A percentile compares a stretch with the other conserved stretches of the same genome.
phyloP scores from a whole-genome alignment of 164 flowering plant genomes.

The Vitis amurensis region DNA sequence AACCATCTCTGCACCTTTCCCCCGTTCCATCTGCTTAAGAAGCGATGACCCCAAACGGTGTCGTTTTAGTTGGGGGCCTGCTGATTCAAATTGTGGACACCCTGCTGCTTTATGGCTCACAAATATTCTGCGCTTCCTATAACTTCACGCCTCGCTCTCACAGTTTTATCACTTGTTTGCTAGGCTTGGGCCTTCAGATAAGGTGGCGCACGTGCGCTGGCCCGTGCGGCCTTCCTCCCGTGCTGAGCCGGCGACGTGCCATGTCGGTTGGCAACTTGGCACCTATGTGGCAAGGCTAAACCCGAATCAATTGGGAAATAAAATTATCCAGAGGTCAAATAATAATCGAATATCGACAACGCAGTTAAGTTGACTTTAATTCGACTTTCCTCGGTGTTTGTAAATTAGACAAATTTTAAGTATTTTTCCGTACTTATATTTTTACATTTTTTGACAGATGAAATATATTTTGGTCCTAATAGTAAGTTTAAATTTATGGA shows the following conservation, averaged over 20 bases:
- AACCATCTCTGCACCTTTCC: background rate
- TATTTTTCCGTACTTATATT: no score
- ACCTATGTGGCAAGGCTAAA: no score
- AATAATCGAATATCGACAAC: no score
- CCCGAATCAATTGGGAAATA: no score
- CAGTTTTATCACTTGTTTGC: background rate
- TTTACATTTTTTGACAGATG: no score
- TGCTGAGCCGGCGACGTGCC: conserved; percentile 2
- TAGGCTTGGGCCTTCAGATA: background rate
- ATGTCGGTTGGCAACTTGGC: no score
- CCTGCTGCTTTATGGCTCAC: conserved; percentile 13
- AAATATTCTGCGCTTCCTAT: conserved; percentile 16
- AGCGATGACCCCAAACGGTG: conserved; percentile 9
- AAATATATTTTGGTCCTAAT: no score
- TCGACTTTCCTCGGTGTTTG: no score
- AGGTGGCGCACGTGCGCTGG: conserved; percentile 14
- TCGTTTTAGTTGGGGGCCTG: conserved; percentile 8
- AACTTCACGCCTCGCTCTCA: conserved; percentile 22
- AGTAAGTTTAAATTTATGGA: no score
- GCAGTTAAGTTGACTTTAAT: no score
- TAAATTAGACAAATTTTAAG: no score
- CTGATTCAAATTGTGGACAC: conserved; percentile 7
- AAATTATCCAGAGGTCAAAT: no score
- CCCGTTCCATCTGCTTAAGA: background rate
- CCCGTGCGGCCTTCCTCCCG: background rate